Evolutionary conservation across 2,329 filamentous ascomycete genomes (phyloP).

Genomic region (Clarireedia paspali): DNA sequence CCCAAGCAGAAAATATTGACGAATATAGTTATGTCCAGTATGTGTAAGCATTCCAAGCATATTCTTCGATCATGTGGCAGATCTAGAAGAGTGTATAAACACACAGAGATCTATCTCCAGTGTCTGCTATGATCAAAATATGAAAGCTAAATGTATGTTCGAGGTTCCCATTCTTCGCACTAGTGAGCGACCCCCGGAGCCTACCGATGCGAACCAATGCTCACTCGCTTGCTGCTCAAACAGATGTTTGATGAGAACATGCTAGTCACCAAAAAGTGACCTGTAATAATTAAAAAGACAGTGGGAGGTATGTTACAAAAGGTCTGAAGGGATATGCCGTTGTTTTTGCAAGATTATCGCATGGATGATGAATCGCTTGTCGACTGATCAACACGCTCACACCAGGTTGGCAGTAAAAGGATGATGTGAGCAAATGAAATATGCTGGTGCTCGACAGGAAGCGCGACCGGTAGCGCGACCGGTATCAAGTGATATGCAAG

Average conservation of each 20-base stretch:
- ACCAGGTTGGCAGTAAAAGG: neutral
- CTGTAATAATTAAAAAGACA: neutral
- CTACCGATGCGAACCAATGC: neutral
- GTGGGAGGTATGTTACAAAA: constrained; percentile 10
- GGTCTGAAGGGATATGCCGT: neutral
- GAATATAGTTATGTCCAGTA: constrained; percentile 8
- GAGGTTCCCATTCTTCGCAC: neutral
- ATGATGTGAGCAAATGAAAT: neutral
- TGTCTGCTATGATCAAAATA: constrained; percentile 6
- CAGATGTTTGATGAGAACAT: neutral
- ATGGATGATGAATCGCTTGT: neutral
- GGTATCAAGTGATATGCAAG: neutral
- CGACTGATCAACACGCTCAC: too few relatives aligned
- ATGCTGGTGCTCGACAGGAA: neutral
- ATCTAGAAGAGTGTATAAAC: constrained; percentile 3
- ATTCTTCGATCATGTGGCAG: constrained; percentile 8
- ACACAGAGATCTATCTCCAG: constrained; percentile 2
- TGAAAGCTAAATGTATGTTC: neutral
- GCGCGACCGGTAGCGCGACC: neutral
- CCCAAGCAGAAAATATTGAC: constrained; percentile 4
- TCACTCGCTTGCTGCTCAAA: neutral
- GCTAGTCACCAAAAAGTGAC: neutral
- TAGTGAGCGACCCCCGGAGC: neutral
- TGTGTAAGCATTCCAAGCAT: constrained; percentile 4
- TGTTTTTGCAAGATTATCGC: neutral